Evolutionary conservation across 345 rosid genomes (phyloP).

Genomic region (Laguncularia racemosa): DNA sequence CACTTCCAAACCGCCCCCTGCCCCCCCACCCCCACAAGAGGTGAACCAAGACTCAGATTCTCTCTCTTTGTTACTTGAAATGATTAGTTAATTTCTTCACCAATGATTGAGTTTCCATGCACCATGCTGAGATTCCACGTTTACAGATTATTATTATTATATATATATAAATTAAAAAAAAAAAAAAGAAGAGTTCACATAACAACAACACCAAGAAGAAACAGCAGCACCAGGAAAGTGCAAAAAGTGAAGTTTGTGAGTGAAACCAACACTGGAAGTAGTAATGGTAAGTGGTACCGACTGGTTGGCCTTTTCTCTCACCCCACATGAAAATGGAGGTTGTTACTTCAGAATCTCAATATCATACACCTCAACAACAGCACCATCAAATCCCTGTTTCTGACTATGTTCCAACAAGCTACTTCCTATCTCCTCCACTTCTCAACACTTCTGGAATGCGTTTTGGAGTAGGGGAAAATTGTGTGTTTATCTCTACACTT

Average conservation of each 20-base stretch:
- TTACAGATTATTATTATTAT: constrained; percentile 2
- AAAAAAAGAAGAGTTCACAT: constrained; percentile 7
- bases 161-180: neutral
- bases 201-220: neutral
- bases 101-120: constrained; percentile 38
- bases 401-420: constrained; percentile 29
- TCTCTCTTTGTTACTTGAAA: constrained; percentile 6
- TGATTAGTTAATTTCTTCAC: constrained; percentile 30
- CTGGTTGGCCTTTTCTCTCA: constrained; percentile 73
- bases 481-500: constrained; percentile 41
- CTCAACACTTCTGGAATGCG: constrained; percentile 27
- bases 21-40: too few relatives aligned
- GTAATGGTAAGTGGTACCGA: constrained; percentile 16
- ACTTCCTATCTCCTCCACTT: constrained; percentile 26
- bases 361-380: constrained; percentile 12
- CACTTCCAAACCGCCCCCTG: too few relatives aligned
- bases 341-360: constrained; percentile 27
- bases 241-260: constrained; percentile 31
- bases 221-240: too few relatives aligned
- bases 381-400: constrained; percentile 16
- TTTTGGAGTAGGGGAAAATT: constrained; percentile 26
- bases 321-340: constrained; percentile 71
- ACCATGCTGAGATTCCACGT: neutral
- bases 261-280: constrained; percentile 28
- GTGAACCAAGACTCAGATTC: constrained; percentile 12